Evolutionary conservation across 208 protist species (phyloP).

Genomic region (Balamuthia mandrillaris): DNA sequence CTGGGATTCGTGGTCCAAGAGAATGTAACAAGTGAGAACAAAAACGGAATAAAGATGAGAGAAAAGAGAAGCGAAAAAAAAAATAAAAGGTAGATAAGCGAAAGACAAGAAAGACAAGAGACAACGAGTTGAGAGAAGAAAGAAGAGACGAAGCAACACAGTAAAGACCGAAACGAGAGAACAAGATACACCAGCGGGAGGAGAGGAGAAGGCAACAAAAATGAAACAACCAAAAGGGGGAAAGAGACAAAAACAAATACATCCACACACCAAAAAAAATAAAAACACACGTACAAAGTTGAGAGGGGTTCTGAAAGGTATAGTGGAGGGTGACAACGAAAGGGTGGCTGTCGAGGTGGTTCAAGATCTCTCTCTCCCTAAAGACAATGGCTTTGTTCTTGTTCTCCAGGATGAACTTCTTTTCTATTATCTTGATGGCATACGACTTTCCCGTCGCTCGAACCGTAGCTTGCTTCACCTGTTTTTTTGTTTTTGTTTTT

Average conservation of each 20-base stretch:
- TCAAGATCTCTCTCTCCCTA: neutral
- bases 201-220: neutral
- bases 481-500: neutral
- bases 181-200: neutral
- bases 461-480: neutral
- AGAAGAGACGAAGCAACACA: no score
- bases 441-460: neutral
- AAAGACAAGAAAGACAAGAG: no score
- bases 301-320: neutral
- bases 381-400: constrained; percentile 24
- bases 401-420: constrained; percentile 27
- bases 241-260: no score
- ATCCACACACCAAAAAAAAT: no score
- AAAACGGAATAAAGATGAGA: neutral
- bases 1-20: neutral
- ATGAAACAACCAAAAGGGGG: no score
- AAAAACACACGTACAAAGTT: neutral
- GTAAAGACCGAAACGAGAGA: no score
- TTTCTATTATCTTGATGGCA: neutral
- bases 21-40: neutral
- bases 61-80: no score
- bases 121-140: no score
- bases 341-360: neutral
- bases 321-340: constrained; percentile 15
- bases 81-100: no score